Base-by-base conservation (phyloP, 1,139 yeast species). In the Magnusiomyces magnusii region DNA sequence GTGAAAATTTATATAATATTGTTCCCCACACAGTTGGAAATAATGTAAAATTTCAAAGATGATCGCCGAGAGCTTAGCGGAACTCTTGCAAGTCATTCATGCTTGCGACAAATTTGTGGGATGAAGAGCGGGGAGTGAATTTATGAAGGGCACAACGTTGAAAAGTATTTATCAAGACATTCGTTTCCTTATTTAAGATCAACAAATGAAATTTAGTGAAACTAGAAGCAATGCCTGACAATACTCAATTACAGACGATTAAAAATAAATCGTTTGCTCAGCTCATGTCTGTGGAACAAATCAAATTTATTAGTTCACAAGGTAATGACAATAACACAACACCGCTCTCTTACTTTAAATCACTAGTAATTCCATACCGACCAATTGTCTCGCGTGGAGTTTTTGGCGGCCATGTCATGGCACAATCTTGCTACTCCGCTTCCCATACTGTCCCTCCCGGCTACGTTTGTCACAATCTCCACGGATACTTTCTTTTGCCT, bases 391-490 rank as follows among this genome's bases (percentile, higher is more conserved):
- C 71, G 17, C 68, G 68, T 0, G 71, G 71, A 10, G 70, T 67
- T 10, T 69, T 69, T 64, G 71, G 72, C 5, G 73, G 73, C 39
- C 73, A 71, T 57, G 72, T 71, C 0, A 61, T 71, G 23, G 73
- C 68, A 3, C 73, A 71, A 57, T 62, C 67, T 3, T 66, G 67
- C 1, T 61, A 63, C 19, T 73, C 67, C 3, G 73, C 71, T 1
- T 63, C 70, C 13, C 59, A 58, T 25, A 70, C 73, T 2, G 66
- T 66, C 1, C 66, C 63, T 5, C 54, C 55, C 10, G 61, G 61
- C 17, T 68, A 63, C 49, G 61, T 68, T 34, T 65, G 68, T 56
- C 69, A 67, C 54, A 66, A 65, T 60, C 61, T 66, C 51, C 71
- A 68, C 54, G 71, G 73, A n/a, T 66, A 70, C 61, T 71, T 71